Percentiles rank a stretch among this genome's conserved stretches.
These are phyloP conservation scores for Polysphondylium violaceum DNA, from an alignment of 78 protist genomes.

Conservation along the genomic window DNA sequence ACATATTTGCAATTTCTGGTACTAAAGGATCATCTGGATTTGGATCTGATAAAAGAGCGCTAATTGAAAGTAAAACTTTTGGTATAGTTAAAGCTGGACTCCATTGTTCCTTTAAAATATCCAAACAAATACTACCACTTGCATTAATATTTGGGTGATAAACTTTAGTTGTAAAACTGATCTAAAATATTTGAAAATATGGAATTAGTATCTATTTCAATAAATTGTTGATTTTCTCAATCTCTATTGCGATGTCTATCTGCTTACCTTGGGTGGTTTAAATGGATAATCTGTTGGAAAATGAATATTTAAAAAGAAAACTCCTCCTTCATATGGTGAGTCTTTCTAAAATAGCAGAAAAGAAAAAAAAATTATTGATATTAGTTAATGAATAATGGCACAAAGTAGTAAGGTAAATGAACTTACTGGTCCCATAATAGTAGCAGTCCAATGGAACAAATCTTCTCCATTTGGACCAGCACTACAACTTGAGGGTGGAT, in stretches of 20 bases:
- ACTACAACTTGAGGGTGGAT: constrained; percentile 96
- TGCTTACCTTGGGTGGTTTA: constrained; percentile 96
- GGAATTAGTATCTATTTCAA: background rate
- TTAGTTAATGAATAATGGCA: background rate
- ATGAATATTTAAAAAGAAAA: constrained; percentile 90
- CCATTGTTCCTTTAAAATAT: constrained; percentile 98
- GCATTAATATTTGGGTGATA: constrained; percentile 98
- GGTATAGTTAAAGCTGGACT: constrained; percentile 97
- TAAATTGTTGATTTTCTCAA: background rate
- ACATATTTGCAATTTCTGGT: constrained; percentile 94
- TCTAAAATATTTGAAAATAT: constrained; percentile 27
- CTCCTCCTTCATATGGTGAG: constrained; percentile 97
- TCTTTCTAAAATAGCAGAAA: constrained; percentile 43
- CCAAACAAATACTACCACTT: constrained; percentile 98
- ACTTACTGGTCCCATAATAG: constrained; percentile 92
- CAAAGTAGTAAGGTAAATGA: background rate
- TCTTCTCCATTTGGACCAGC: constrained; percentile 97
- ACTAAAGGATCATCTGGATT: constrained; percentile 98
- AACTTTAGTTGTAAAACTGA: constrained; percentile 93
- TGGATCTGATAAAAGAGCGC: constrained; percentile 95
- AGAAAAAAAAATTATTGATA: background rate
- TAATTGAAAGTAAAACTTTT: constrained; percentile 91
- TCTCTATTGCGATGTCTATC: background rate
- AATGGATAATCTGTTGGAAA: constrained; percentile 98
- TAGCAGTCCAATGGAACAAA: constrained; percentile 96